Base-by-base conservation (phyloP, 257 asterid species). In the Penstemon eatonii region DNA sequence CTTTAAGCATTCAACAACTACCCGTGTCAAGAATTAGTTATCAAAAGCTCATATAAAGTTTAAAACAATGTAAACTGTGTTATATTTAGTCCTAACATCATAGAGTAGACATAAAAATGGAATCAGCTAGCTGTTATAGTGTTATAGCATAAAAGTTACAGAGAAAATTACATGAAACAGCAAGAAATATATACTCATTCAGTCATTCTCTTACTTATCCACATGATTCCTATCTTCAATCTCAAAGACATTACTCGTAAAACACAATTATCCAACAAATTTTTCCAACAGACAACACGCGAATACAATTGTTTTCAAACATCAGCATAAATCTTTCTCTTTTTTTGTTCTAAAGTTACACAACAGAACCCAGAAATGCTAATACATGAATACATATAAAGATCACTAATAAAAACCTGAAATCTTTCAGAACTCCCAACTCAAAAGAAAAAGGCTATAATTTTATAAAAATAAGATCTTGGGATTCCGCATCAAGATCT, bases 61-160 rank as follows among this genome's bases (percentile, higher is more conserved):
- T 15, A 8, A 4, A 56, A 71, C 50, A 71, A 56, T 56, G 49
- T 13, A 46, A 57, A 58, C 33, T 25, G 33, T 25, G 33, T 25
- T 25, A 25, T 25, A 25, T 25, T 40, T 15, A 64, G 50, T 9
- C 66, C 2, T 8, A 56, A 6, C 38, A 3, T 0, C 33, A 25
- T 25, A 25, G 33, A 25, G 33, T 1, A 25, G 2, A 25, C 33
- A 25, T 25, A 25, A 25, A 25, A 25, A 25, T 1, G 33, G 2
- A 25, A 25, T 25, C 33, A 25, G 33, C 33, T 25, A 25, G 33
- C 33, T 25, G 33, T 1, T 25, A 25, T 25, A 25, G 33, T 25
- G 33, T 1, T 25, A 25, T 25, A 25, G 33, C 33, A 25, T 25
- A 25, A 25, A 25, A 25, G 33, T 2, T 25, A 25, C 2, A 1